phyloP scores from a whole-genome alignment of 805 yeast genomes.

The Wickerhamomyces canadensis region DNA sequence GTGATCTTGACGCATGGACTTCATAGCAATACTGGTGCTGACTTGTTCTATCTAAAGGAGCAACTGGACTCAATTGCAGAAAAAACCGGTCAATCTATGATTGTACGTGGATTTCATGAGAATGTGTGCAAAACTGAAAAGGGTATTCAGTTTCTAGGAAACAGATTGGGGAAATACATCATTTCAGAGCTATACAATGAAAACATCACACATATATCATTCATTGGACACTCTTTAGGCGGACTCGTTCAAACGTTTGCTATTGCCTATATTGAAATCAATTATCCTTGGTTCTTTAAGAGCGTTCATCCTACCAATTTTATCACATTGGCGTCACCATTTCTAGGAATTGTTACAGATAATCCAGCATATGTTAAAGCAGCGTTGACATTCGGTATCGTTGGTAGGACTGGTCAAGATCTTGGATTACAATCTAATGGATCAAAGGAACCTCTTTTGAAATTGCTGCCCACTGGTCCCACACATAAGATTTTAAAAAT shows the following conservation, averaged over 20 bases:
- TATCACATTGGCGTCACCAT: constrained; percentile 68
- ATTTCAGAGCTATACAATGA: constrained; percentile 42
- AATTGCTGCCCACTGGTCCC: constrained; percentile 62
- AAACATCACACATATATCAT: constrained; percentile 51
- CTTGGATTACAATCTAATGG: constrained; percentile 49
- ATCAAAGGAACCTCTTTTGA: constrained; percentile 47
- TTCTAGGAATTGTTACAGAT: constrained; percentile 71
- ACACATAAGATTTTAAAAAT: constrained; percentile 50
- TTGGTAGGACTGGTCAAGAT: constrained; percentile 80
- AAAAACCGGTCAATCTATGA: constrained; percentile 43
- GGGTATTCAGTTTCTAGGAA: constrained; percentile 71
- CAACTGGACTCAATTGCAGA: constrained; percentile 44
- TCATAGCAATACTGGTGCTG: constrained; percentile 72
- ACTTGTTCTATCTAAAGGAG: constrained; percentile 69
- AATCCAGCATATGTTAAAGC: constrained; percentile 71
- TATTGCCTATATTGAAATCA: constrained; percentile 60
- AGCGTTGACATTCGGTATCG: constrained; percentile 66
- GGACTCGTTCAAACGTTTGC: constrained; percentile 77
- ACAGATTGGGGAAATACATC: constrained; percentile 62
- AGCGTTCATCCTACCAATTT: constrained; percentile 59
- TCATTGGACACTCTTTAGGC: constrained; percentile 76
- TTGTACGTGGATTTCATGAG: constrained; percentile 64
- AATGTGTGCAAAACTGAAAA: constrained; percentile 76
- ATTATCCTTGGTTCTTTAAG: constrained; percentile 65
- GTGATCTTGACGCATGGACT: constrained; percentile 74